Percentiles rank a stretch among this genome's conserved stretches.
phyloP scores from a whole-genome alignment of 306 rosid genomes.

The Rosa persica region DNA sequence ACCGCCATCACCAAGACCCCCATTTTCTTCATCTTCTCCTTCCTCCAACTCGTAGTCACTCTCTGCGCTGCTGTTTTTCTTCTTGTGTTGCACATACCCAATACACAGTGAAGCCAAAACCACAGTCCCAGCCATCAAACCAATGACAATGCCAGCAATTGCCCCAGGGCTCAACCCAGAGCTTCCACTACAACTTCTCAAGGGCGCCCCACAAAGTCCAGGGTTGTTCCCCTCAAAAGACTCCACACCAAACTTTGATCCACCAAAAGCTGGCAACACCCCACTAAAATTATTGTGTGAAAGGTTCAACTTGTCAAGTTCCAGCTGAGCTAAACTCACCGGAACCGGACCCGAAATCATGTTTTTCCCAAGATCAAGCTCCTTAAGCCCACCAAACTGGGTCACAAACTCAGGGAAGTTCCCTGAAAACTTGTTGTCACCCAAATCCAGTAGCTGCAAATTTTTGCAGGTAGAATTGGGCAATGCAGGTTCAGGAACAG shows the following conservation, averaged over 20 bases:
- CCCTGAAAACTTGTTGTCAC: constrained; percentile 70
- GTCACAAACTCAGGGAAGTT: constrained; percentile 74
- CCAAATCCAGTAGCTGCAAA: constrained; percentile 70
- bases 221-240: constrained; percentile 82
- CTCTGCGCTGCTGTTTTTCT: constrained; percentile 61
- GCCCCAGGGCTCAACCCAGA: constrained; percentile 86
- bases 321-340: constrained; percentile 41
- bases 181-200: constrained; percentile 56
- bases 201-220: constrained; percentile 79
- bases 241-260: constrained; percentile 64
- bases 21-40: constrained; percentile 64
- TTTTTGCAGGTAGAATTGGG: constrained; percentile 69
- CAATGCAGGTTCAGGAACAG: constrained; percentile 78
- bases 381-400: constrained; percentile 55
- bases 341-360: constrained; percentile 67
- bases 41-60: constrained; percentile 86
- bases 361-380: constrained; percentile 74
- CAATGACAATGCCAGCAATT: constrained; percentile 89
- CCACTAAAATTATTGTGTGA: constrained; percentile 91
- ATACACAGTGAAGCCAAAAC: constrained; percentile 81
- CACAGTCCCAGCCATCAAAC: constrained; percentile 85
- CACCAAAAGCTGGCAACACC: constrained; percentile 64
- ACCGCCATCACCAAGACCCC: constrained; percentile 28
- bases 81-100: constrained; percentile 88
- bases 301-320: constrained; percentile 79